These are phyloP conservation scores for Narthecium ossifragum DNA, from an alignment of 106 monocot genomes.

Conservation along the genomic window DNA sequence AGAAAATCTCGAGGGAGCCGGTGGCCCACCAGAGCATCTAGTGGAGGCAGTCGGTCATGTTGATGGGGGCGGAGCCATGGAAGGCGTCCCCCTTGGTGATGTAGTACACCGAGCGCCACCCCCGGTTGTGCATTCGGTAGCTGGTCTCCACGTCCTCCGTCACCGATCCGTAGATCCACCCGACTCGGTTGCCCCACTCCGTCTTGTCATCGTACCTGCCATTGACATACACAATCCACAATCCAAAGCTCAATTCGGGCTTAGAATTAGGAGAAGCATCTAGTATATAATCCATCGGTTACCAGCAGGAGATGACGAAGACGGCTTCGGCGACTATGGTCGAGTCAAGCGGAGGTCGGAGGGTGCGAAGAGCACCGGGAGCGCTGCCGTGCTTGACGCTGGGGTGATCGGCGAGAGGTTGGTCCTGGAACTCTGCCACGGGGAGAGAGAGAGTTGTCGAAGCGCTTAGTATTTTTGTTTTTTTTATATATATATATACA, in stretches of 20 bases:
- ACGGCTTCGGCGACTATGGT: slow-evolving; percentile 70
- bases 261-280: no score
- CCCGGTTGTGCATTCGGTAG: no score
- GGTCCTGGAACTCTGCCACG: slow-evolving; percentile 63
- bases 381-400: slow-evolving; percentile 57
- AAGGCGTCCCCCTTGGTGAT: slow-evolving; percentile 84
- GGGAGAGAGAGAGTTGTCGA: slow-evolving; percentile 82
- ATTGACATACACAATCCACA: no score
- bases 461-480: no score
- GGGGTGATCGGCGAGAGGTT: slow-evolving; percentile 79
- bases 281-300: no score
- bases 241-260: no score
- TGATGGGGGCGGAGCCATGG: slow-evolving; percentile 75
- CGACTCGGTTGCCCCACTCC: slow-evolving; percentile 76
- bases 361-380: slow-evolving; percentile 48
- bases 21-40: slow-evolving; percentile 91
- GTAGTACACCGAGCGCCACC: slow-evolving; percentile 83
- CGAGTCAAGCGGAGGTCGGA: slow-evolving; percentile 50
- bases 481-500: no score
- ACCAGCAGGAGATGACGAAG: slow-evolving; percentile 85
- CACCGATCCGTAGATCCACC: slow-evolving; percentile 92
- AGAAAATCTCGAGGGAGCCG: slow-evolving; percentile 87
- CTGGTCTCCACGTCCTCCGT: no score
- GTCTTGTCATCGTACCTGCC: slow-evolving; percentile 87
- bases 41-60: slow-evolving; percentile 79